phyloP scores from a whole-genome alignment of 345 rosid species.

The Xanthoceras sorbifolium region DNA sequence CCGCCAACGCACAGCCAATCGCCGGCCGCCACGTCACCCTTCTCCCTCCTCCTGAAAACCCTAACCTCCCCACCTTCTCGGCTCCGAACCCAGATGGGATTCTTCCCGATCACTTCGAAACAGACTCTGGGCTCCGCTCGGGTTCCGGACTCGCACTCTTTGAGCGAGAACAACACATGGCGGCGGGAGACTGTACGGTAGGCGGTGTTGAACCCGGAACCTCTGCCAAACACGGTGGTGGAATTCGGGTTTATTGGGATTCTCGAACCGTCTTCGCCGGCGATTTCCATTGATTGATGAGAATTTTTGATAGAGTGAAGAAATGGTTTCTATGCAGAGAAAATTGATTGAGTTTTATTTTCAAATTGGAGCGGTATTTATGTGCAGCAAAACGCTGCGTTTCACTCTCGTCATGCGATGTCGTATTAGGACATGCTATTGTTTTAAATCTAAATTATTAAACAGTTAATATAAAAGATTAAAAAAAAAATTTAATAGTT shows the following conservation, averaged over 20 bases:
- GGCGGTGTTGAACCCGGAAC: constrained; percentile 43
- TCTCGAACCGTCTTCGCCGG: constrained; percentile 65
- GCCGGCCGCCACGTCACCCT: constrained; percentile 50
- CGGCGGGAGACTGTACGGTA: constrained; percentile 69
- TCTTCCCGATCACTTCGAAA: constrained; percentile 65
- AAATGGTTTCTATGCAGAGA: not conserved
- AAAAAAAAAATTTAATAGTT: too few species aligned
- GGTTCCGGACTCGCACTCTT: constrained; percentile 22
- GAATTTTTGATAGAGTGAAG: not conserved
- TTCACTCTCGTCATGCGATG: not conserved
- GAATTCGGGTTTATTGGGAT: constrained; percentile 32
- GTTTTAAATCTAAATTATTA: too few species aligned
- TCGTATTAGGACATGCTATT: too few species aligned
- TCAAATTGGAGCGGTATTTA: not conserved
- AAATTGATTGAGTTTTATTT: not conserved
- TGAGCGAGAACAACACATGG: constrained; percentile 46
- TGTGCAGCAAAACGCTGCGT: not conserved
- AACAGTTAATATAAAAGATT: too few species aligned
- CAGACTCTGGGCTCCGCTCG: constrained; percentile 43
- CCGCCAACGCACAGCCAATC: constrained; percentile 63
- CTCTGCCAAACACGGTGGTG: constrained; percentile 57
- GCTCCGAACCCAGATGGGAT: constrained; percentile 65
- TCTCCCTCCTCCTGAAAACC: constrained; percentile 50
- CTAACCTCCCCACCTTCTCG: constrained; percentile 31
- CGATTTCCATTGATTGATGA: constrained; percentile 56